Evolutionary conservation across 140 eudicot genomes (phyloP), one percentile per base, ranked within the genome.

Genomic region (Anethum foeniculum): DNA sequence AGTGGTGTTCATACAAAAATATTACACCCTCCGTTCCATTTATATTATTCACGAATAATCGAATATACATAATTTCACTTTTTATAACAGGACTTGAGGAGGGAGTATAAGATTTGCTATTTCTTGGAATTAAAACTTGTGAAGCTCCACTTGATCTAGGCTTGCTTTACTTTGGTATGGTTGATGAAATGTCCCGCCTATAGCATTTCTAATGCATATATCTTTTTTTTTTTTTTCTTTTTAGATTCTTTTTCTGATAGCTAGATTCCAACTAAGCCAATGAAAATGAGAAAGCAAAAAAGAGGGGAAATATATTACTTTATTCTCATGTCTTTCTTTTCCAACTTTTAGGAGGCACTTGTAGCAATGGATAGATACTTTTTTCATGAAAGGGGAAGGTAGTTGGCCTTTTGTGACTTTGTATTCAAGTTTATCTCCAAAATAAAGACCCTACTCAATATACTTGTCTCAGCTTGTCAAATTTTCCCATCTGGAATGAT

Each of bases 311-410:
- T 77, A 51, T 65, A 28, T 43, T 60, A 74, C 79, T 84, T 82
- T 83, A 86, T 86, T 71, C 86, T 60, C 48, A 68, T 71, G 41
- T 34, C 39, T 32, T 68, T 14, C 28, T 80, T 78, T 78, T 80
- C 67, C 80, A 38, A 51, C 28, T 84, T 80, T 74, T 80, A 80
- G 64, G 9, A 46, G n/a, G 78, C 36, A 32, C 41, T 54, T 56
- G 51, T 43, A 28, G 48, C 34, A 32, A 12, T 58, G n/a, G 4
- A 54, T 77, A 13, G 80, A 30, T 64, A 28, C 43, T 68, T 68
- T 68, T 85, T 83, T 81, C 27, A 72, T 77, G 71, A 86, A 82
- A 88, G 80, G 21, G 85, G 46, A 43, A 74, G 58, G 56, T 44
- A 48, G 56, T 23, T 74, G 81, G 82, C 49, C 76, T 75, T 87